These are phyloP conservation scores for Vigna hirtella DNA, from an alignment of 306 rosid species.

Conservation along the genomic window DNA sequence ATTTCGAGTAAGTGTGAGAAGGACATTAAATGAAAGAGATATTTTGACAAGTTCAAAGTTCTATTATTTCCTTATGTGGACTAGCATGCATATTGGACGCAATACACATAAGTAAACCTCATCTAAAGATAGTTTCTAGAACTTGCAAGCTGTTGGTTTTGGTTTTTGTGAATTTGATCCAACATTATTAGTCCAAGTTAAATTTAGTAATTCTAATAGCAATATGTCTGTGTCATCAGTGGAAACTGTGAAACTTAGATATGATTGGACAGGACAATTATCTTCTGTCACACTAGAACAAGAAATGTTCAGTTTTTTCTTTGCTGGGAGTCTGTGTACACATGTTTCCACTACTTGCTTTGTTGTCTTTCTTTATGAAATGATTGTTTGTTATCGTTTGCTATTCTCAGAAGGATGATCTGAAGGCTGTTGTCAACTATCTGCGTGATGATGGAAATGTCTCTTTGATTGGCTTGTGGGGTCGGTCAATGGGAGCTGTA, in stretches of 20 bases:
- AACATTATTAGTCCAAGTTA: constrained; percentile 30
- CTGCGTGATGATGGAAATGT: constrained; percentile 95
- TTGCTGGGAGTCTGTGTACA: constrained; percentile 29
- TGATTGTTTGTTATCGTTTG: constrained; percentile 40
- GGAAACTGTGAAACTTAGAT: constrained; percentile 18
- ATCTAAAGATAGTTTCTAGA: constrained; percentile 30
- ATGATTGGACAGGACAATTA: not conserved
- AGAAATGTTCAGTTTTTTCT: constrained; percentile 3
- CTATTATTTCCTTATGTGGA: constrained; percentile 2
- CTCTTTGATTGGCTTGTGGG: constrained; percentile 99
- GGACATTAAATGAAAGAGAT: constrained; percentile 13
- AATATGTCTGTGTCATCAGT: constrained; percentile 1
- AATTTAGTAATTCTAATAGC: not conserved
- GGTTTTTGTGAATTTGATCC: constrained; percentile 5
- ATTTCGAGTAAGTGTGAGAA: constrained; percentile 9
- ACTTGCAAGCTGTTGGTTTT: not conserved
- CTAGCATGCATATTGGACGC: constrained; percentile 15
- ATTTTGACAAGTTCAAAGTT: constrained; percentile 11
- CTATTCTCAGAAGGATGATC: constrained; percentile 85
- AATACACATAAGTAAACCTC: constrained; percentile 21
- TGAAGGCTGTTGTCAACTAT: constrained; percentile 83
- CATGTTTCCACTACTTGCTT: constrained; percentile 4
- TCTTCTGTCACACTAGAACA: constrained; percentile 23
- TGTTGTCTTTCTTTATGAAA: constrained; percentile 39
- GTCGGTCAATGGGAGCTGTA: constrained; percentile 99